phyloP scores from a whole-genome alignment of 306 rosid genomes.

The Carpinus viminea region DNA sequence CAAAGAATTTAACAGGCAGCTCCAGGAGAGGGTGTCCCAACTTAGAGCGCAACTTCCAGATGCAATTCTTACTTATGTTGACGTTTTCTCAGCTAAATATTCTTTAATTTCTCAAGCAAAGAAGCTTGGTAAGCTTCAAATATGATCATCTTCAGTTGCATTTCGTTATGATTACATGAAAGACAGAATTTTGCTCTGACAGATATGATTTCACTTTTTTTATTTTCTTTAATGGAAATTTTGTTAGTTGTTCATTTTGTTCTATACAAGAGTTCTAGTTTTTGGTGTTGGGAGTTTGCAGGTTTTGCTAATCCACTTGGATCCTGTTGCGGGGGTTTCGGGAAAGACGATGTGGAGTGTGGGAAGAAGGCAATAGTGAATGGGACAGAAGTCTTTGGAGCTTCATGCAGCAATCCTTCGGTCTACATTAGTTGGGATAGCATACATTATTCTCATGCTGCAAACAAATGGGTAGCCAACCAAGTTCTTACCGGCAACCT shows the following conservation, averaged over 20 bases:
- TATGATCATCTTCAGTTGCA: not conserved
- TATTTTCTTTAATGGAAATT: too few species aligned
- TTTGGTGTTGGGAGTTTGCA: not conserved
- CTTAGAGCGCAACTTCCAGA: conserved; percentile 12
- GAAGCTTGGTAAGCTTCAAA: conserved; percentile 23
- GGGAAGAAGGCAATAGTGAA: conserved; percentile 22
- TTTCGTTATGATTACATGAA: not conserved
- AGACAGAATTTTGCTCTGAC: not conserved
- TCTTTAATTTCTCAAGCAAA: conserved; percentile 29
- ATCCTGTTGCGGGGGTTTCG: conserved; percentile 27
- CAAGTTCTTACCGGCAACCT: conserved; percentile 23
- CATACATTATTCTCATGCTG: conserved; percentile 32
- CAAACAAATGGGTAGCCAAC: conserved; percentile 21
- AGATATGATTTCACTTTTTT: too few species aligned
- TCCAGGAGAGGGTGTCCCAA: conserved; percentile 14
- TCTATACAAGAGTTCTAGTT: not conserved
- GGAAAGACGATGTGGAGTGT: conserved; percentile 17
- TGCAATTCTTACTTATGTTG: conserved; percentile 28
- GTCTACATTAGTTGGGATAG: conserved; percentile 28
- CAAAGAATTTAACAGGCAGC: conserved; percentile 31
- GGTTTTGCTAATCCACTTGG: conserved; percentile 32
- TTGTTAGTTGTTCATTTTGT: not conserved
- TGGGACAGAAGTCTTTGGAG: conserved; percentile 19
- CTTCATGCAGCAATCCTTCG: conserved; percentile 22
- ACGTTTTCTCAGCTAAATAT: conserved; percentile 30